These are phyloP conservation scores for Rubus idaeus DNA, from an alignment of 306 rosid genomes.

Conservation along the genomic window DNA sequence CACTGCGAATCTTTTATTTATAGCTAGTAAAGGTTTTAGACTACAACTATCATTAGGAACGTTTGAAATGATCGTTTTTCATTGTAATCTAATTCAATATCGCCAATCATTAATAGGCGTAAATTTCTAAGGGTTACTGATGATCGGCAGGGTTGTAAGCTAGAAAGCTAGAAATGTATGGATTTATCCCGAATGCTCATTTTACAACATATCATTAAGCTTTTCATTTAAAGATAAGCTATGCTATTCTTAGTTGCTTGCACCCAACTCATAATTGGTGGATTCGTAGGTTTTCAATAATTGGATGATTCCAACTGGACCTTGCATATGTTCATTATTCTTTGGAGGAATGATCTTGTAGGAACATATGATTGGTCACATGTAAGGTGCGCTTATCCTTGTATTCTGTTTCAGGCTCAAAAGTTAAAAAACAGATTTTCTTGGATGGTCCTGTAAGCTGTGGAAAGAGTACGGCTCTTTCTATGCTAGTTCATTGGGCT, in stretches of 20 bases:
- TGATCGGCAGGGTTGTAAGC: background rate
- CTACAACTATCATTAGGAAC: background rate
- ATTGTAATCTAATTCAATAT: background rate
- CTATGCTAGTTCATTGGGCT: conserved; percentile 98
- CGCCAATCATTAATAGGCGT: background rate
- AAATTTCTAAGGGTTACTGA: background rate
- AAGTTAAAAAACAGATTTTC: conserved; percentile 74
- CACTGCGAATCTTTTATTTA: background rate
- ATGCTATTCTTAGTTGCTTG: background rate
- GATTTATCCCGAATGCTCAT: background rate
- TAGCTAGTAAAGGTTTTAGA: background rate
- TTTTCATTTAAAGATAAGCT: background rate
- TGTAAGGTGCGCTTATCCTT: conserved; percentile 11
- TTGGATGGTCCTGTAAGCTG: conserved; percentile 89
- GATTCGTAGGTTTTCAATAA: background rate
- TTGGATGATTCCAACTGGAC: background rate
- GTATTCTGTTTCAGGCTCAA: conserved; percentile 48
- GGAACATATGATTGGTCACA: background rate
- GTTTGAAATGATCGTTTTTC: background rate
- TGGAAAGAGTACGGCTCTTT: conserved; percentile 88
- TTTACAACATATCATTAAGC: background rate
- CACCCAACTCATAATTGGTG: background rate
- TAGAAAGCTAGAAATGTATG: background rate
- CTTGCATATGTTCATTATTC: background rate
- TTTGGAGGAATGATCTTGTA: background rate